Evolutionary conservation across 257 asterid species (phyloP), one percentile per base, ranked within the genome.

Genomic region (Handroanthus guayacan): DNA sequence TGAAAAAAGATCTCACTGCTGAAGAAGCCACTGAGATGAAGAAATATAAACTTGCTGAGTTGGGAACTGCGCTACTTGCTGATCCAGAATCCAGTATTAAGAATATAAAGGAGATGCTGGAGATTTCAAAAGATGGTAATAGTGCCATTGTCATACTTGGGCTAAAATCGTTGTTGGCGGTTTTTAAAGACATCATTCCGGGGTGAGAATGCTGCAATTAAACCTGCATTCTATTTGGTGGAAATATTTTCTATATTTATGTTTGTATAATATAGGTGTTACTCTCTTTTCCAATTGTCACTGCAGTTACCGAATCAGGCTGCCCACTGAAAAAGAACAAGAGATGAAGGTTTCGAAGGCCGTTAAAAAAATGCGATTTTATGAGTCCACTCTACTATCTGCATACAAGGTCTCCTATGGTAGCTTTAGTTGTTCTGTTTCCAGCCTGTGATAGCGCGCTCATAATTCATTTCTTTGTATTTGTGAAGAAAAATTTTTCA

Each of bases 291-390:
- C 71, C 83, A 57, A 50, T 66, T 31, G 54, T 66, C 67, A 11
- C 43, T 75, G 83, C 95, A 95, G 99, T 74, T 95, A 88, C 82
- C 97, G 98, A 69, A 91, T 95, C 84, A 87, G 99, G 67, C 86
- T 95, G 77, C 98, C 99, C 54, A 90, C 98, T 13, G 98, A 91
- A 74, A 95, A 95, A 85, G 99, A 95, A 84, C 85, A 75, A 83
- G 98, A 91, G 80, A 93, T 91, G 98, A 91, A 84, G 89, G 96
- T 95, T 62, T 95, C 99, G 1, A 95, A 95, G 84, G 84, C 66
- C 82, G 84, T 95, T 55, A 93, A 91, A 78, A 90, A 93, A 84
- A 87, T 67, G 81, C 93, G 99, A 37, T 84, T 86, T 57, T 91
- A 86, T 71, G 99, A 95, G 79, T 89, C 88, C 64, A 91, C 97